These are phyloP conservation scores for Volvox carteri DNA, from an alignment of 163 green algal species.

Conservation along the genomic window DNA sequence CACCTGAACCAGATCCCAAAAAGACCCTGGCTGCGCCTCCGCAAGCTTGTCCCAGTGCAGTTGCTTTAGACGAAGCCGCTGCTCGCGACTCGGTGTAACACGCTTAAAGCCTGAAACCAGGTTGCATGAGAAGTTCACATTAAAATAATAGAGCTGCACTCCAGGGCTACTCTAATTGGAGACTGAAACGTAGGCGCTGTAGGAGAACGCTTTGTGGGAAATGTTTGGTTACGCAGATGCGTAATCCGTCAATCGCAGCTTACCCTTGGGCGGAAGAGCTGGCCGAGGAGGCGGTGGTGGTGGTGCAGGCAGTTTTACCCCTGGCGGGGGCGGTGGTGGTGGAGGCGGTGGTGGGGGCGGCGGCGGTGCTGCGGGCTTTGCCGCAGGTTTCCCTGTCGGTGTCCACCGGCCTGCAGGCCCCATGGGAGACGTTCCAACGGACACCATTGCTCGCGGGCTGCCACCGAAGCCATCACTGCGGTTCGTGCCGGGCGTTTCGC, in stretches of 20 bases:
- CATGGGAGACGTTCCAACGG: slow-evolving; percentile 25
- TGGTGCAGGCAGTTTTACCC: neutral
- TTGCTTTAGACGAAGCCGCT: slow-evolving; percentile 79
- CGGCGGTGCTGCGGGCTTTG: neutral
- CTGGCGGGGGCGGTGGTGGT: slow-evolving; percentile 4
- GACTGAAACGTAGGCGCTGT: too few species aligned
- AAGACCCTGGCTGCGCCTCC: slow-evolving; percentile 67
- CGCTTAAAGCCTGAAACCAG: slow-evolving; percentile 35
- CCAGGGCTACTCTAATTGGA: too few species aligned
- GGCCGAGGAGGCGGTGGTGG: neutral
- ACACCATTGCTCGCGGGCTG: slow-evolving; percentile 1
- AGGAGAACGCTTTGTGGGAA: too few species aligned
- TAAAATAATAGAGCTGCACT: too few species aligned
- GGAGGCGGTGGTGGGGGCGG: slow-evolving; percentile 19
- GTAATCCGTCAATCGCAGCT: too few species aligned
- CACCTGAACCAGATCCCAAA: slow-evolving; percentile 68
- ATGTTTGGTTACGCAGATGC: too few species aligned
- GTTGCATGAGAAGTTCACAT: too few species aligned
- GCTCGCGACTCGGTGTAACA: slow-evolving; percentile 63
- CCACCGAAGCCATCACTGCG: neutral
- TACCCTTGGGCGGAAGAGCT: slow-evolving; percentile 31
- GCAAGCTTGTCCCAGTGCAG: slow-evolving; percentile 89
- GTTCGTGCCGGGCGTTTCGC: neutral
- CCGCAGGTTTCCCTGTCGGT: neutral
- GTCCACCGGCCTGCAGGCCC: slow-evolving; percentile 16